Evolutionary conservation across 2,329 filamentous ascomycete genomes (phyloP).

Genomic region (Diplodia corticola): DNA sequence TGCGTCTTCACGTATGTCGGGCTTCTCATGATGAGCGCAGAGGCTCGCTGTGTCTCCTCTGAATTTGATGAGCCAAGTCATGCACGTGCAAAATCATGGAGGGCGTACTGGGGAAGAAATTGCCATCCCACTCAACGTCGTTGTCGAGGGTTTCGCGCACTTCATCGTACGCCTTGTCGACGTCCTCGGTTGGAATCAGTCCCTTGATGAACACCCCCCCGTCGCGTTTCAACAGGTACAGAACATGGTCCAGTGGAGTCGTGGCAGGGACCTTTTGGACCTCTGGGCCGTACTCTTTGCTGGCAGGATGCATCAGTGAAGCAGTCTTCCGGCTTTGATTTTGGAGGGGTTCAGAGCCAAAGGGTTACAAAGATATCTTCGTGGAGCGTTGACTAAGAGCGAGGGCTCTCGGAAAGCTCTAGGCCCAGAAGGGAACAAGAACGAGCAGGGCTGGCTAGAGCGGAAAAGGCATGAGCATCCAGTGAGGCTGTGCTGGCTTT

Average conservation of each 20-base stretch:
- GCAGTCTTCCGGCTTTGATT: too few species aligned
- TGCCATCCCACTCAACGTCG: slow-evolving; percentile 26
- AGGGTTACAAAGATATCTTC: neutral
- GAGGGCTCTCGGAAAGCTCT: neutral
- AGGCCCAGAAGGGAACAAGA: neutral
- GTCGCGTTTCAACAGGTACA: slow-evolving; percentile 25
- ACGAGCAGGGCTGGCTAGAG: neutral
- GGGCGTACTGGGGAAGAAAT: slow-evolving; percentile 26
- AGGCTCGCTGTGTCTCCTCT: slow-evolving; percentile 27
- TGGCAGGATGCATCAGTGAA: neutral
- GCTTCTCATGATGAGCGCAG: slow-evolving; percentile 24
- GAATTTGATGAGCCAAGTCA: neutral
- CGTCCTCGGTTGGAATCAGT: slow-evolving; percentile 21
- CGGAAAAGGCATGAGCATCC: neutral
- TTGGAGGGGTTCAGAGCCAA: too few species aligned
- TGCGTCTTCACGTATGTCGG: slow-evolving; percentile 25
- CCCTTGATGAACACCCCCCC: slow-evolving; percentile 25
- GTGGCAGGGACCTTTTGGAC: slow-evolving; percentile 24
- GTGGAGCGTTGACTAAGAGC: neutral
- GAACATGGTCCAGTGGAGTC: slow-evolving; percentile 23
- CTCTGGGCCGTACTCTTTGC: slow-evolving; percentile 6
- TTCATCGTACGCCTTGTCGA: slow-evolving; percentile 25
- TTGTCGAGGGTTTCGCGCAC: slow-evolving; percentile 24
- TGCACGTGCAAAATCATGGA: neutral
- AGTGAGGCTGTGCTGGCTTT: neutral